Percentiles rank a stretch among this genome's conserved stretches.
Conservation (phyloP, 305 asterid genomes). For the Ilex paraguariensis region DNA sequence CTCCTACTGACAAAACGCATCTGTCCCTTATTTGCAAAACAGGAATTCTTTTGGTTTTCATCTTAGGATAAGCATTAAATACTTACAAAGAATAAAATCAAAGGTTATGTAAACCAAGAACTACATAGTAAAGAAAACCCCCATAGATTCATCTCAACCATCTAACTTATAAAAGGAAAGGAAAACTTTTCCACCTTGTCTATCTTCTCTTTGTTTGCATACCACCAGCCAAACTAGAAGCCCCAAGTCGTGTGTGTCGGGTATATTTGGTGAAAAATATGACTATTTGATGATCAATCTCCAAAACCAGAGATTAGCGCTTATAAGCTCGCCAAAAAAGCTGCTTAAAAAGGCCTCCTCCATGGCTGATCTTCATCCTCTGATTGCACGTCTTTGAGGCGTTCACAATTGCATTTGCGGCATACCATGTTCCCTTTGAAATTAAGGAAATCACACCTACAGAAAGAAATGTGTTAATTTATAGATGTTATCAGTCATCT, state of each 20-base stretch:
- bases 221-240: background rate
- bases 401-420: conserved; percentile 52
- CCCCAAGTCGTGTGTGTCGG: too few relatives aligned
- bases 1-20: too few relatives aligned
- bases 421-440: conserved; percentile 50
- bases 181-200: background rate
- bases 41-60: too few relatives aligned
- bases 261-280: too few relatives aligned
- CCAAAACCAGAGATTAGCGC: background rate
- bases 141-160: too few relatives aligned
- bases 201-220: background rate
- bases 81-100: too few relatives aligned
- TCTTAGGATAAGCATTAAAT: too few relatives aligned
- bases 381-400: conserved; percentile 26
- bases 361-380: conserved; percentile 26
- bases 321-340: background rate
- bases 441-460: conserved; percentile 69
- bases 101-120: too few relatives aligned
- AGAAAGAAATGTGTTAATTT: conserved; percentile 2
- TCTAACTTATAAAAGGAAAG: background rate
- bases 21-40: too few relatives aligned
- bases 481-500: too few relatives aligned
- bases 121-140: too few relatives aligned
- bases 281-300: background rate
- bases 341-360: conserved; percentile 43